These are phyloP conservation scores for Davidsoniella virescens DNA, from an alignment of 2,329 filamentous ascomycete genomes.

Conservation along the genomic window DNA sequence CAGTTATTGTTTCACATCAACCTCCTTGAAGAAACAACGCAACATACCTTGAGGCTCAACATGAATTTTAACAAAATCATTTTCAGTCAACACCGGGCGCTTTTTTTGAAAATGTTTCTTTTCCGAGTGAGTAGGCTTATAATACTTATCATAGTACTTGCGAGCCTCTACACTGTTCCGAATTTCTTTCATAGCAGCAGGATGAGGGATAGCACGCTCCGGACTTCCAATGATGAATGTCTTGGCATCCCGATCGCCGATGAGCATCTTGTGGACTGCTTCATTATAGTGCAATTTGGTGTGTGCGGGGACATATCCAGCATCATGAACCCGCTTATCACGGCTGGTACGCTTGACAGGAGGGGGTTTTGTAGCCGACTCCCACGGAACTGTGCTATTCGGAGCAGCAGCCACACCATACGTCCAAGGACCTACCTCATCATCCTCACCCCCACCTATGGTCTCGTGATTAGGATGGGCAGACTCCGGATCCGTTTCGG, in stretches of 20 bases:
- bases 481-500: not conserved
- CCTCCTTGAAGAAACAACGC: too few species aligned
- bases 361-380: not conserved
- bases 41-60: too few species aligned
- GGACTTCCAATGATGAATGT: constrained; percentile 11
- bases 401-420: constrained; percentile 3
- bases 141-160: constrained; percentile 9
- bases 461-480: not conserved
- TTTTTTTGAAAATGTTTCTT: not conserved
- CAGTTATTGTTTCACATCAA: not conserved
- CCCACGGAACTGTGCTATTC: not conserved
- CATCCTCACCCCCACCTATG: not conserved
- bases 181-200: constrained; percentile 9
- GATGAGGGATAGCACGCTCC: not conserved
- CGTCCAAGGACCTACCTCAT: not conserved
- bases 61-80: not conserved
- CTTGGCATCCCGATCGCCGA: constrained; percentile 10
- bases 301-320: not conserved
- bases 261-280: constrained; percentile 7
- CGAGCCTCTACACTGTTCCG: constrained; percentile 8
- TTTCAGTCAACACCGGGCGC: not conserved
- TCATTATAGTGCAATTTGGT: constrained; percentile 7
- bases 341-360: not conserved
- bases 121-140: not conserved
- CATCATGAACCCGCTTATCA: not conserved